Conservation (phyloP, 306 rosid species). For the Trifolium dubium region DNA sequence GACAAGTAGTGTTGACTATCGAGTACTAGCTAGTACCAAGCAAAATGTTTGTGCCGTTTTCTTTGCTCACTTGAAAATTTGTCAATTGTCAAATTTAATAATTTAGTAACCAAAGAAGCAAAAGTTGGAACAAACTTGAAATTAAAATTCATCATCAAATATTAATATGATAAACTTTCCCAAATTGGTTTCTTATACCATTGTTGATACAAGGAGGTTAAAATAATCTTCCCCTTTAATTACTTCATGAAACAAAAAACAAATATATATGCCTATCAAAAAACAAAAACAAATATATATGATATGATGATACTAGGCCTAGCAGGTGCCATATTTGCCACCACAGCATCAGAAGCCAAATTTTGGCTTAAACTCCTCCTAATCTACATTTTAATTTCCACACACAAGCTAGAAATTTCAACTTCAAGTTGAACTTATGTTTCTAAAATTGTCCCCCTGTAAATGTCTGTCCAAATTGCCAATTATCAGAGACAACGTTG, state of each 20-base stretch:
- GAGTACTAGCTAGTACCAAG: neutral
- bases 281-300: no score
- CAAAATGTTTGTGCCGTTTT: neutral
- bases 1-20: neutral
- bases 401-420: neutral
- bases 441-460: slow-evolving; percentile 69
- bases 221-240: slow-evolving; percentile 25
- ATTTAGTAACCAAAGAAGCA: neutral
- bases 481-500: slow-evolving; percentile 61
- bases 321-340: slow-evolving; percentile 91
- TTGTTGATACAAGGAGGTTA: slow-evolving; percentile 44
- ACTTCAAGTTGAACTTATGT: neutral
- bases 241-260: slow-evolving; percentile 41
- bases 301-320: slow-evolving; percentile 53
- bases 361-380: slow-evolving; percentile 53
- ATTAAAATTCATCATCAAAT: slow-evolving; percentile 31
- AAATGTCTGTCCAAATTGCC: slow-evolving; percentile 96
- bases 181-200: slow-evolving; percentile 38
- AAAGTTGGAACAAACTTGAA: neutral
- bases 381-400: slow-evolving; percentile 35
- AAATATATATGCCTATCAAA: slow-evolving; percentile 42
- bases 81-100: neutral
- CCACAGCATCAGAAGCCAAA: slow-evolving; percentile 74
- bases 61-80: neutral
- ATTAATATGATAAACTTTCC: slow-evolving; percentile 48